Conservation (phyloP, 768 basidiomycete genomes). For the Rhizopogon salebrosus region DNA sequence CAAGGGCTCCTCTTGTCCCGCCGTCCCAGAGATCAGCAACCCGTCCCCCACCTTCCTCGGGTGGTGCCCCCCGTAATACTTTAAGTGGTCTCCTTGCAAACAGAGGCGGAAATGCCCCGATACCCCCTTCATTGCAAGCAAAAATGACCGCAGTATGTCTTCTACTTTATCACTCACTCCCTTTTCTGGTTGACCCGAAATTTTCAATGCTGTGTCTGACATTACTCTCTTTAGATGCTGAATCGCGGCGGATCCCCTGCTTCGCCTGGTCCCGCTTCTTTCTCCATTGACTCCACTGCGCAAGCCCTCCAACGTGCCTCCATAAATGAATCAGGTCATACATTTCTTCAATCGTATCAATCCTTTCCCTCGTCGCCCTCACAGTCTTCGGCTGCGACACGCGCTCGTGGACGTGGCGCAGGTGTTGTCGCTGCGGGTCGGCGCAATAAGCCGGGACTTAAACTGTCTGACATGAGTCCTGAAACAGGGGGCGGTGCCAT, state of each 20-base stretch:
- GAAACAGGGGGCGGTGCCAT: conserved; percentile 48
- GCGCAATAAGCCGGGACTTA: conserved; percentile 51
- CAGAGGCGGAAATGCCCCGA: conserved; percentile 50
- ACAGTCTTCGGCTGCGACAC: conserved; percentile 1
- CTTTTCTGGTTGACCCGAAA: neutral
- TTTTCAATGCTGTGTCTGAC: conserved; percentile 13
- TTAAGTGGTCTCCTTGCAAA: conserved; percentile 40
- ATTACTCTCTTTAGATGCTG: conserved; percentile 36
- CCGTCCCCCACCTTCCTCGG: conserved; percentile 12
- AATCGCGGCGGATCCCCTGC: conserved; percentile 33
- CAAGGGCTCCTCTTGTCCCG: conserved; percentile 4
- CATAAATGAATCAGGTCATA: conserved; percentile 22
- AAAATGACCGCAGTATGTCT: conserved; percentile 85
- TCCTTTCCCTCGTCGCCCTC: conserved; percentile 30
- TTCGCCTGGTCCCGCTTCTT: conserved; percentile 20
- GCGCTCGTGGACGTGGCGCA: conserved; percentile 21
- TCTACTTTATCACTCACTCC: neutral
- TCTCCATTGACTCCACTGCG: conserved; percentile 36
- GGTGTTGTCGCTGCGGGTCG: conserved; percentile 34
- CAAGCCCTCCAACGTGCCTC: conserved; percentile 35
- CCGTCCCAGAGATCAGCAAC: conserved; percentile 6
- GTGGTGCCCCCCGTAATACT: conserved; percentile 21
- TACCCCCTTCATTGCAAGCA: conserved; percentile 86
- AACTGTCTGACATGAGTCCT: conserved; percentile 57
- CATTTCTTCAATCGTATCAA: conserved; percentile 27